These are phyloP conservation scores for Syncephalastrum contaminatum DNA, from an alignment of 371 early-diverging fungal genomes.

Conservation along the genomic window DNA sequence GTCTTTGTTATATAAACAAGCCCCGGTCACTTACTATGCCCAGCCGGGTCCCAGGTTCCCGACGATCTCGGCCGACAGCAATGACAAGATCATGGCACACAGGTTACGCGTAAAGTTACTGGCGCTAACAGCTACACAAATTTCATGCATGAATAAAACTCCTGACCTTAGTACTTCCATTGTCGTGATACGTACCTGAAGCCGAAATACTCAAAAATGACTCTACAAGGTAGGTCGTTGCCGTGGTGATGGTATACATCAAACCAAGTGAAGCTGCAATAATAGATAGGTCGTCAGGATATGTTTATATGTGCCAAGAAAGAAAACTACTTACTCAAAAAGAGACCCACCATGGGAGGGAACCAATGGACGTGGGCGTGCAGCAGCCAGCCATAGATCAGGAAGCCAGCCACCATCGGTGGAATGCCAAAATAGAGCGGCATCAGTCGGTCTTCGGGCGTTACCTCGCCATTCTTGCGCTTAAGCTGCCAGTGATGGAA, in stretches of 20 bases:
- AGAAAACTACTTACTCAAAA: not conserved
- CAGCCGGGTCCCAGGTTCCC: constrained; percentile 22
- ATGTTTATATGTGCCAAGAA: not conserved
- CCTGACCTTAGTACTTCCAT: not conserved
- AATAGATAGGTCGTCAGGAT: not conserved
- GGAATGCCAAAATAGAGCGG: constrained; percentile 25
- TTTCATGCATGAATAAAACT: not conserved
- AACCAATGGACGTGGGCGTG: constrained; percentile 17
- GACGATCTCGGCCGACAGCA: constrained; percentile 21
- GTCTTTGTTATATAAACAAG: too few species aligned
- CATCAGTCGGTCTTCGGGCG: constrained; percentile 16
- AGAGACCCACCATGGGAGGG: constrained; percentile 16
- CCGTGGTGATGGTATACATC: constrained; percentile 26
- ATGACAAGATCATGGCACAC: constrained; percentile 35
- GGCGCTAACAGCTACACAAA: constrained; percentile 23
- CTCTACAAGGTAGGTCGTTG: constrained; percentile 26
- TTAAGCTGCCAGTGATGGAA: constrained; percentile 13
- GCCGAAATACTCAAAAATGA: constrained; percentile 19
- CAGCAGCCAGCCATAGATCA: constrained; percentile 34
- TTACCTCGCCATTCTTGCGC: not conserved
- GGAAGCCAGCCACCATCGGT: constrained; percentile 13
- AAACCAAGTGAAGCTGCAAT: constrained; percentile 17
- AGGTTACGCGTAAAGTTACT: constrained; percentile 32
- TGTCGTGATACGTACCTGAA: constrained; percentile 18
- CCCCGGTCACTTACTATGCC: constrained; percentile 26